phyloP scores from a whole-genome alignment of 2,329 filamentous ascomycete species.

The Penicillium paneum region DNA sequence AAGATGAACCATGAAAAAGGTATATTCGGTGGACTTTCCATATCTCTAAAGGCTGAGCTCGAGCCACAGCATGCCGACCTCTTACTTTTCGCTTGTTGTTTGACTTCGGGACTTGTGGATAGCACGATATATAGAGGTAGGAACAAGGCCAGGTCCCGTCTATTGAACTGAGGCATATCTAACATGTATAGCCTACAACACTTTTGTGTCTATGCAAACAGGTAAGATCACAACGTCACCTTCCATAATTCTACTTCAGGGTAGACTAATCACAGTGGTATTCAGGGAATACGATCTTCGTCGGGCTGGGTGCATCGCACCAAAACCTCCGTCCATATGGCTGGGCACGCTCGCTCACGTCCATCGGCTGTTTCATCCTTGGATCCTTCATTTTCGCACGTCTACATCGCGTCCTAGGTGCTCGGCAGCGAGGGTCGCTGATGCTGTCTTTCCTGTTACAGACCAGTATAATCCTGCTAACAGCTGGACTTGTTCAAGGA shows the following conservation, averaged over 20 bases:
- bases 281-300: constrained; percentile 44
- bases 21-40: constrained; percentile 4
- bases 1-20: constrained; percentile 6
- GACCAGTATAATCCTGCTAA: constrained; percentile 26
- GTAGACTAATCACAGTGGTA: background rate
- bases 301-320: constrained; percentile 42
- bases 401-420: constrained; percentile 28
- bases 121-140: constrained; percentile 33
- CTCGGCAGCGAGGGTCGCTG: constrained; percentile 23
- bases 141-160: background rate
- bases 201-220: constrained; percentile 44
- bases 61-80: constrained; percentile 24
- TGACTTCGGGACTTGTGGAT: constrained; percentile 29
- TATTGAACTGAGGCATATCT: background rate
- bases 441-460: constrained; percentile 32
- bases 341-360: constrained; percentile 46
- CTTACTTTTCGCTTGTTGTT: constrained; percentile 28
- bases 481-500: constrained; percentile 26
- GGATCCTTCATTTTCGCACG: constrained; percentile 43
- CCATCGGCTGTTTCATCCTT: constrained; percentile 44
- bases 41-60: constrained; percentile 21
- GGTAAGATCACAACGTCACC: constrained; percentile 14
- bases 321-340: constrained; percentile 42
- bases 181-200: constrained; percentile 37
- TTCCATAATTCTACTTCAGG: background rate